phyloP scores from a whole-genome alignment of 805 yeast species.

The Ogataea dorogensis region DNA sequence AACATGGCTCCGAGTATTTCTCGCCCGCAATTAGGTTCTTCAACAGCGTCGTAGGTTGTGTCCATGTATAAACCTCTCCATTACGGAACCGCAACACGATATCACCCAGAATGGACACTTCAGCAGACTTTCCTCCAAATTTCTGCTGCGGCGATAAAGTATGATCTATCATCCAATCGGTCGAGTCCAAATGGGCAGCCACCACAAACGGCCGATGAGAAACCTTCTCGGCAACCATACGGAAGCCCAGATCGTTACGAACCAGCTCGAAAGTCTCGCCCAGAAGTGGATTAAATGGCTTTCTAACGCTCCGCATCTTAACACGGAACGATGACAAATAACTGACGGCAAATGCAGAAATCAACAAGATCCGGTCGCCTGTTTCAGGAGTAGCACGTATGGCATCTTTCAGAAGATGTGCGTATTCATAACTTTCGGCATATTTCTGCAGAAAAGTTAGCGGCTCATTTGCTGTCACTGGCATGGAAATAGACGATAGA shows the following conservation, averaged over 20 bases:
- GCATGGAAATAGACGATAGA: constrained; percentile 81
- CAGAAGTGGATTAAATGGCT: constrained; percentile 91
- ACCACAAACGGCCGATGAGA: constrained; percentile 83
- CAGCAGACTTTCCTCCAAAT: constrained; percentile 94
- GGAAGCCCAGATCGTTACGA: constrained; percentile 73
- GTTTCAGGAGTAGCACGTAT: constrained; percentile 43
- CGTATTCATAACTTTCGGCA: constrained; percentile 78
- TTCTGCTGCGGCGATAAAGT: constrained; percentile 78
- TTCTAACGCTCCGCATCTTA: constrained; percentile 74
- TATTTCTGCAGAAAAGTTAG: constrained; percentile 75
- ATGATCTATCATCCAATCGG: constrained; percentile 63
- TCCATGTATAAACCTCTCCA: constrained; percentile 78
- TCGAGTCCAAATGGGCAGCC: constrained; percentile 75
- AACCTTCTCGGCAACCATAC: constrained; percentile 83
- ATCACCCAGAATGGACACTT: constrained; percentile 72
- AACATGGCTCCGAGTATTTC: constrained; percentile 84
- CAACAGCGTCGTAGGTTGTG: constrained; percentile 76
- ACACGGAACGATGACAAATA: constrained; percentile 67
- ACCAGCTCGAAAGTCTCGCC: constrained; percentile 94
- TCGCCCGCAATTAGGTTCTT: constrained; percentile 94
- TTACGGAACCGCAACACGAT: constrained; percentile 54
- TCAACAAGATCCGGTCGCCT: constrained; percentile 59
- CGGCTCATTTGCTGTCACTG: constrained; percentile 93
- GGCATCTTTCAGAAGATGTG: constrained; percentile 64
- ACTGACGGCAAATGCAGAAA: constrained; percentile 83